These are phyloP conservation scores for Oryza australiensis DNA, from an alignment of 176 grass and related monocot species.

Conservation along the genomic window DNA sequence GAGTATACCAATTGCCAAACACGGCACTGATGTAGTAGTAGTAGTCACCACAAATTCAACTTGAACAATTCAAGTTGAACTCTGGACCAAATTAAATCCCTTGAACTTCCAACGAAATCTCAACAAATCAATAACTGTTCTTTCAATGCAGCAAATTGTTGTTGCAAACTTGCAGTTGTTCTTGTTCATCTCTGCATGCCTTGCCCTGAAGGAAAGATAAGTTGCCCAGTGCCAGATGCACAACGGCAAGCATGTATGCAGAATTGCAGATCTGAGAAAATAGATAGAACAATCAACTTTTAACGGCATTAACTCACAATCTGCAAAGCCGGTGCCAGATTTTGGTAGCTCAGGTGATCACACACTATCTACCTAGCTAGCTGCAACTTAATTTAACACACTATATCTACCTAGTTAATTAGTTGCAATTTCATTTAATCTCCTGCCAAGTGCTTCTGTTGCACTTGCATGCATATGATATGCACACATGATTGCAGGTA, in stretches of 20 bases:
- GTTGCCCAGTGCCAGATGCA: background rate
- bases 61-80: background rate
- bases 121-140: background rate
- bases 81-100: background rate
- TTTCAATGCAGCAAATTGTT: constrained; percentile 29
- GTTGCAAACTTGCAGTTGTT: background rate
- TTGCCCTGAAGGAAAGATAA: background rate
- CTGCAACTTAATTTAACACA: background rate
- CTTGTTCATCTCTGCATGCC: background rate
- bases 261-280: background rate
- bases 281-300: background rate
- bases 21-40: background rate
- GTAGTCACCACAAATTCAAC: background rate
- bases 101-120: background rate
- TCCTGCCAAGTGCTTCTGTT: background rate
- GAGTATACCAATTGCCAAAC: no score
- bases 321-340: constrained; percentile 47
- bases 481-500: background rate
- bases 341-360: constrained; percentile 22
- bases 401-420: background rate
- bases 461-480: background rate
- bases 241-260: background rate
- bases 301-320: constrained; percentile 31
- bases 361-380: background rate
- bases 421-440: background rate